Evolutionary conservation across 176 grass and related monocot genomes (phyloP), one percentile per base, ranked within the genome.

Genomic region (Raddia guianensis): DNA sequence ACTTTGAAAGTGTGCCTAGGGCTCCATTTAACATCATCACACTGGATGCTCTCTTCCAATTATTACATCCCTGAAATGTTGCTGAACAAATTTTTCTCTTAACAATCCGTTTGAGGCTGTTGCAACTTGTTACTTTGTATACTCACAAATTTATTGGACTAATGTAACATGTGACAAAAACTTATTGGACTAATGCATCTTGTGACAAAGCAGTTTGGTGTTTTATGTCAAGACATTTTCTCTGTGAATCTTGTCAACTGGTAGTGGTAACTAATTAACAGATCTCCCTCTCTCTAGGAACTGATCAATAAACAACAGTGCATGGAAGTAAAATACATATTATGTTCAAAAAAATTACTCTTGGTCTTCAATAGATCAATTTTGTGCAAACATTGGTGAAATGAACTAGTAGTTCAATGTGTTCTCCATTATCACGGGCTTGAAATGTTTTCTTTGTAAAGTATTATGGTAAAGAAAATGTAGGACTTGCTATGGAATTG

Each of bases 31-130:
- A 16, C 48, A 15, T 34, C 12, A 6, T 51, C 12, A 9, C 3
- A 16, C 13, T 72, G 21, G 68, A 51, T 72, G 16, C 55, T 72
- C 35, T 59, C 59, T 14, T 52, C 65, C 18, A 12, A 12, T 66
- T 70, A 47, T 40, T 51, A 63, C 60, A 40, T 65, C 27, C 63
- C 44, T 37, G 59, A 10, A 50, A 77, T 77, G 21, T 18, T 63
- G 34, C 1, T 3, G 59, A 13, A 12, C 59, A 33, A 62, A 12
- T 0, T 33, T 62, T 62, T 5, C 59, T 11, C 12, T 12, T 62
- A 62, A 12, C 59, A 62, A 62, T 12, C 6, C 10, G 59, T 5
- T 21, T 62, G 21, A 62, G 33, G 59, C 13, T 13, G 4, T 57
- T 10, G 51, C n/a, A 46, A 0, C 10, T 58, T 47, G 12, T 80